Evolutionary conservation across 208 protist species (phyloP).

Genomic region (Crithidia sp.): DNA sequence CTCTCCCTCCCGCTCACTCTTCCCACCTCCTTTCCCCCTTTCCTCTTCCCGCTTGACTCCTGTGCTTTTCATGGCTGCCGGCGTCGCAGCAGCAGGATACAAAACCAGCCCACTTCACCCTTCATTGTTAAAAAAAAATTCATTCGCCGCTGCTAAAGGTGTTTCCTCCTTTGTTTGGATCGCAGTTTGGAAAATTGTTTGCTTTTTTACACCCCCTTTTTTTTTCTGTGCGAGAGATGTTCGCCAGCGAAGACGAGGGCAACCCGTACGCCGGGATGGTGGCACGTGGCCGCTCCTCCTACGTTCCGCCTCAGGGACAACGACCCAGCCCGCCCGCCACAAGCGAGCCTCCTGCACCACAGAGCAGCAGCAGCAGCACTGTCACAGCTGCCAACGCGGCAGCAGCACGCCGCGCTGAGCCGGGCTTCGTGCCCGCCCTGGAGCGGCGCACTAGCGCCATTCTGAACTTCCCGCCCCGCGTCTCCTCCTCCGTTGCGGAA

Average conservation of each 20-base stretch:
- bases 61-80: too few species aligned
- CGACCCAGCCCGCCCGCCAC: background rate
- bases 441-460: conserved; percentile 4
- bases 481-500: conserved; percentile 9
- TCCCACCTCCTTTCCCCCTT: too few species aligned
- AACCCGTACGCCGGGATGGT: conserved; percentile 24
- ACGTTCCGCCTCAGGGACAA: background rate
- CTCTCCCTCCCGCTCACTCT: too few species aligned
- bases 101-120: too few species aligned
- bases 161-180: too few species aligned
- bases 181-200: too few species aligned
- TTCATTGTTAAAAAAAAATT: background rate
- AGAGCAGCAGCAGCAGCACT: background rate
- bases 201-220: too few species aligned
- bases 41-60: too few species aligned
- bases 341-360: background rate
- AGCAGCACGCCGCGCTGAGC: background rate
- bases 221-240: background rate
- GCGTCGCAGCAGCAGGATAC: too few species aligned
- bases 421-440: background rate
- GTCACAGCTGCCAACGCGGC: too few species aligned
- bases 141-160: background rate
- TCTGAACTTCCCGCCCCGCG: conserved; percentile 7
- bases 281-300: conserved; percentile 13
- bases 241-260: conserved; percentile 11